These are phyloP conservation scores for Auriculariales sp. DNA, from an alignment of 768 basidiomycete species.

Conservation along the genomic window DNA sequence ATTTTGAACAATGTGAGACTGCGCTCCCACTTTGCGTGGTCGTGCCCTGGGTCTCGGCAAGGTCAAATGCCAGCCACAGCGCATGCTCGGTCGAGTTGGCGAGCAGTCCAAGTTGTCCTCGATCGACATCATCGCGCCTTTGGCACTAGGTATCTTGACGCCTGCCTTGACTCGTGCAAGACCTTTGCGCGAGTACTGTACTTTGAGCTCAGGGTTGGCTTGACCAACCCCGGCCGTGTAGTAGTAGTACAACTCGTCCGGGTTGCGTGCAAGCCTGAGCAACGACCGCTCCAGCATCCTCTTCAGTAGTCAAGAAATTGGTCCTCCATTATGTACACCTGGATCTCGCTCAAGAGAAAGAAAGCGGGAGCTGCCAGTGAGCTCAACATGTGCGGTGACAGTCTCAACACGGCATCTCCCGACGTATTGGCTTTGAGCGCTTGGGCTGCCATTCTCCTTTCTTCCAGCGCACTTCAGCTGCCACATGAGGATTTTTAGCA, in stretches of 20 bases:
- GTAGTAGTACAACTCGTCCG: constrained; percentile 47
- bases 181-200: constrained; percentile 46
- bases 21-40: constrained; percentile 34
- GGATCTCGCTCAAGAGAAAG: too few relatives aligned
- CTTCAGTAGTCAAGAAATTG: too few relatives aligned
- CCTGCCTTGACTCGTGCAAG: constrained; percentile 33
- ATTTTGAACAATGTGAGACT: constrained; percentile 46
- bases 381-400: too few relatives aligned
- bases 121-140: constrained; percentile 27
- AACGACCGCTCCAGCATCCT: too few relatives aligned
- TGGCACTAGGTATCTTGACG: constrained; percentile 50
- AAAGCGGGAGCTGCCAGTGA: too few relatives aligned
- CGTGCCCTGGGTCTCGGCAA: constrained; percentile 1
- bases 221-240: constrained; percentile 41
- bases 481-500: too few relatives aligned
- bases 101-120: constrained; percentile 37
- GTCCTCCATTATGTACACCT: too few relatives aligned
- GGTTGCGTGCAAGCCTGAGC: constrained; percentile 36
- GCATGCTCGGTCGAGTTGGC: constrained; percentile 51
- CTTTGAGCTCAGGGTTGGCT: constrained; percentile 39
- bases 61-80: constrained; percentile 33
- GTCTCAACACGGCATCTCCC: too few relatives aligned
- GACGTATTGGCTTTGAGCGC: too few relatives aligned
- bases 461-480: too few relatives aligned
- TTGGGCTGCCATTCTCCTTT: too few relatives aligned